These are phyloP conservation scores for Wickerhamiella alocasiicola DNA, from an alignment of 805 yeast genomes.

Conservation along the genomic window DNA sequence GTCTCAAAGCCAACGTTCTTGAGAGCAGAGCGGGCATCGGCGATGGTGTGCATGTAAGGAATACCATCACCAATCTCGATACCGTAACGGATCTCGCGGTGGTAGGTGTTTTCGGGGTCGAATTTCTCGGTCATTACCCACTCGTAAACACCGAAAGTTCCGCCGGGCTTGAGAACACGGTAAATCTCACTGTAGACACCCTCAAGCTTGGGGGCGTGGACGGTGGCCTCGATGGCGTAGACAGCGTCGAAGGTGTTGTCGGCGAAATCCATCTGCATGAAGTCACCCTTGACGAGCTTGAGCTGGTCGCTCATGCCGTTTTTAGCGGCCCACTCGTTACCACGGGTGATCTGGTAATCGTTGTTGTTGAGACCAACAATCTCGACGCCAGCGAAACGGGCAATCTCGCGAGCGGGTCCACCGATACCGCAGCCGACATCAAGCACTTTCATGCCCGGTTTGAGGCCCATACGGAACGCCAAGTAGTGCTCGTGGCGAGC, in stretches of 20 bases:
- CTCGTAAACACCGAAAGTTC: constrained; percentile 94
- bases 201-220: constrained; percentile 91
- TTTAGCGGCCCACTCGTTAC: constrained; percentile 62
- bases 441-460: constrained; percentile 71
- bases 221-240: constrained; percentile 97
- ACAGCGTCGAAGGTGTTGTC: constrained; percentile 88
- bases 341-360: constrained; percentile 89
- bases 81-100: constrained; percentile 90
- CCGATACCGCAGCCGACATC: constrained; percentile 99
- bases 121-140: constrained; percentile 97
- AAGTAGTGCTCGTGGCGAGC: constrained; percentile 92
- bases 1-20: constrained; percentile 78
- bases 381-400: constrained; percentile 76
- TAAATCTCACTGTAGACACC: constrained; percentile 92
- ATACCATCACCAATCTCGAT: constrained; percentile 98
- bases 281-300: constrained; percentile 88
- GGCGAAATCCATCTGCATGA: constrained; percentile 97
- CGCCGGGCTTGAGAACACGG: constrained; percentile 95
- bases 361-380: constrained; percentile 90
- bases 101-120: constrained; percentile 77
- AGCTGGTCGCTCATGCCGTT: constrained; percentile 59
- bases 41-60: constrained; percentile 83
- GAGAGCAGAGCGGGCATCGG: constrained; percentile 81
- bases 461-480: constrained; percentile 73
- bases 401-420: constrained; percentile 96